Evolutionary conservation across 2,329 filamentous ascomycete genomes (phyloP), one percentile per base, ranked within the genome.

Genomic region (Phaeosphaeria sp.): DNA sequence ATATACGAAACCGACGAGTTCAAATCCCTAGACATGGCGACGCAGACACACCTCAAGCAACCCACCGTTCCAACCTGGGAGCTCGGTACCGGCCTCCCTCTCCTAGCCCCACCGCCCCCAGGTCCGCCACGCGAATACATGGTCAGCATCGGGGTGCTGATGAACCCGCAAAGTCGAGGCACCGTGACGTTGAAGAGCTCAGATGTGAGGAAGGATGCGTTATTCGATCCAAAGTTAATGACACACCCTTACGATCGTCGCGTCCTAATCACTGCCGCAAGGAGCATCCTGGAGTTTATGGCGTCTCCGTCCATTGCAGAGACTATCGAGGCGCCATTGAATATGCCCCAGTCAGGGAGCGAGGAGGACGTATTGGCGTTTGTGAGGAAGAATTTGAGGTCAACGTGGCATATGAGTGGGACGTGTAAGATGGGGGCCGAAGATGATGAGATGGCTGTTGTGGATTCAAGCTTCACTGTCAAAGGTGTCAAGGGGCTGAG

Each of bases 91-190:
- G 51, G 51, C 6, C 25, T 53, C 7, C 51, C 51, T 10, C 13
- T 46, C 2, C 51, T 53, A 22, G 51, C 41, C 6, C 51, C 51
- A 20, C 51, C 51, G 17, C 51, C 25, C 6, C 51, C 51, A 6
- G 51, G 51, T 17, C 51, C 51, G 23, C 51, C 51, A 3, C 23
- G 51, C 23, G 42, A 53, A 15, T 53, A 39, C 36, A 43, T 53
- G n/a, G 36, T n/a, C 51, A 47, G 7, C n/a, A 23, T 53, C 23
- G 51, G 41, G 6, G 51, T 53, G 10, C 41, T 53, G 25, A 53
- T 53, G 51, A 53, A 53, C 6, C 51, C 51, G 27, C 51, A 53
- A 18, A 53, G 51, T 18, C 42, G 51, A 13, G 51, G 51, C 51
- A 23, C 21, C 10, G 51, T 53, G 20, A 46, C 41, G 18, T 30